phyloP scores from a whole-genome alignment of 225 moss, liverwort and hornwort genomes.

The Pseudisothecium myosuroides region DNA sequence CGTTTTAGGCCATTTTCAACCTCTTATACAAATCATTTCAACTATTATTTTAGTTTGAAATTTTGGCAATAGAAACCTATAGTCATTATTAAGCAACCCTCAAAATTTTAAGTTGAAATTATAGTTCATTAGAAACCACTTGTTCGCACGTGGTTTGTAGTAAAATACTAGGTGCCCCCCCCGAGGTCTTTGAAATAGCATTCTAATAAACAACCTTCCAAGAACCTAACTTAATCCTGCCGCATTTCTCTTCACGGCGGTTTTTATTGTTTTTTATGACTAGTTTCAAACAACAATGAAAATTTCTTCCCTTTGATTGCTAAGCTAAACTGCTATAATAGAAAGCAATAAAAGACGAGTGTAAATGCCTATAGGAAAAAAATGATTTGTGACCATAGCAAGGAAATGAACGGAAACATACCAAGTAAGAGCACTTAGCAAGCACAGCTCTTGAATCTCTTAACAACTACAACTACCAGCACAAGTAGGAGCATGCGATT shows the following conservation, averaged over 20 bases:
- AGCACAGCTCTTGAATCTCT: not conserved
- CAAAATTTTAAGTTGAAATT: no score
- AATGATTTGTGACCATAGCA: not conserved
- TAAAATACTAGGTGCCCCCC: no score
- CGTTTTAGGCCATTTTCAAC: no score
- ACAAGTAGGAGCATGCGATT: not conserved
- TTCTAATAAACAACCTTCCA: not conserved
- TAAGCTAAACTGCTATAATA: fast-evolving
- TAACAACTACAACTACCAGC: not conserved
- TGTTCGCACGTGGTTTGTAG: no score
- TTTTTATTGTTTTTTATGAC: not conserved
- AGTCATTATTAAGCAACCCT: no score
- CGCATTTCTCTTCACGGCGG: not conserved
- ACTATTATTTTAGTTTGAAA: no score
- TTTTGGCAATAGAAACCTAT: no score
- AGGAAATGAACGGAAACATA: not conserved
- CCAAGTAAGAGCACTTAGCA: no score
- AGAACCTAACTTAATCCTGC: fast-evolving
- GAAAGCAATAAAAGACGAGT: not conserved
- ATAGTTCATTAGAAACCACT: no score
- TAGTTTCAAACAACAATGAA: not conserved
- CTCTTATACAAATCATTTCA: no score
- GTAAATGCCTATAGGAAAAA: no score
- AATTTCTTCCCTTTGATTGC: not conserved
- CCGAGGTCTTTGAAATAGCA: not conserved